Conservation (phyloP, 192 early-diverging fungal species). For the Coemansia sp. region DNA sequence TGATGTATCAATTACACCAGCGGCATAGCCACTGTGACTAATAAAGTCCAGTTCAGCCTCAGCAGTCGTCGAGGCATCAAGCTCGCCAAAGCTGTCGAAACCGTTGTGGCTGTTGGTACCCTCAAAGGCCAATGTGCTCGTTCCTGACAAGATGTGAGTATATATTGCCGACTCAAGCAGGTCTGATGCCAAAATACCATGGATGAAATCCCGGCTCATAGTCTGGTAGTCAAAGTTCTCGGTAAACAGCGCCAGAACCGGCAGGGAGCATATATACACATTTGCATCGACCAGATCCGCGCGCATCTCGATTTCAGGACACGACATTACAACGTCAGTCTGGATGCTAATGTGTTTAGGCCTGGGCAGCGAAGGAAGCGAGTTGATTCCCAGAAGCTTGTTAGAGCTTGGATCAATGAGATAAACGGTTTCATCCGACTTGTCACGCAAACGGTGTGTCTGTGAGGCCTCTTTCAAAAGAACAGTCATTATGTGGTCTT, state of each 20-base stretch:
- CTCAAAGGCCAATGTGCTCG: conserved; percentile 65
- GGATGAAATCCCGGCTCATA: conserved; percentile 85
- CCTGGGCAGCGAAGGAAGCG: conserved; percentile 46
- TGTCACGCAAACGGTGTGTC: conserved; percentile 65
- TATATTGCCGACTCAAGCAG: conserved; percentile 86
- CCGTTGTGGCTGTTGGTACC: neutral
- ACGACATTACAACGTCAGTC: conserved; percentile 39
- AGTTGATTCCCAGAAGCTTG: conserved; percentile 81
- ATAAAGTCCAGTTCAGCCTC: conserved; percentile 8
- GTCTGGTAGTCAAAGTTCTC: conserved; percentile 99
- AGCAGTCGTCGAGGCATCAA: neutral
- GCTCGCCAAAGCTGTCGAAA: neutral
- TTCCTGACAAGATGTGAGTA: conserved; percentile 65
- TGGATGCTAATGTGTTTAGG: conserved; percentile 51
- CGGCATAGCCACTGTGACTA: conserved; percentile 59
- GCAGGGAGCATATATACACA: conserved; percentile 90
- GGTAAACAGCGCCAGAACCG: conserved; percentile 87
- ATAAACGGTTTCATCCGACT: conserved; percentile 67
- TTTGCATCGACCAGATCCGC: conserved; percentile 92
- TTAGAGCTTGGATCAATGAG: conserved; percentile 75
- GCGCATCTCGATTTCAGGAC: conserved; percentile 72
- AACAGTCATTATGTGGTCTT: conserved; percentile 94
- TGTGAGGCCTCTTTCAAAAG: conserved; percentile 72
- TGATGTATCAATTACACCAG: conserved; percentile 59
- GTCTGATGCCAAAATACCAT: conserved; percentile 86